Percentiles rank a stretch among this genome's conserved stretches.
phyloP scores from a whole-genome alignment of 495 filamentous ascomycete genomes.

The Hypoxylon lenormandii region DNA sequence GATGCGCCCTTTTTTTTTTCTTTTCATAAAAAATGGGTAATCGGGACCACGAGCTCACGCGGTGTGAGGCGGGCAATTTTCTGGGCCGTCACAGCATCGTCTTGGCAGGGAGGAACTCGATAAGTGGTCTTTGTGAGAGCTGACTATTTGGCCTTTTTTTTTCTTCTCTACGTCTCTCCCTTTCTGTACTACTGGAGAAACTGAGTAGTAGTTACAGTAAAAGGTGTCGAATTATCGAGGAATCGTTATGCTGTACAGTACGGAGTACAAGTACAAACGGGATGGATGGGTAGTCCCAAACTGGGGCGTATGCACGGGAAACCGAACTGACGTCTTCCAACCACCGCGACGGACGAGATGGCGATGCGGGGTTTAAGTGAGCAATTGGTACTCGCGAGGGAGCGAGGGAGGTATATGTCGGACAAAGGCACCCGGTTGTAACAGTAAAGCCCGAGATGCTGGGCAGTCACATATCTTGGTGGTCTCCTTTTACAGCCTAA shows the following conservation, averaged over 20 bases:
- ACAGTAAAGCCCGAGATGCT: constrained; percentile 23
- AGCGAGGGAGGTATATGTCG: constrained; percentile 16
- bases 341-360: constrained; percentile 10
- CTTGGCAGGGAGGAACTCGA: constrained; percentile 24
- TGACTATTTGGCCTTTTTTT: not conserved
- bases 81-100: constrained; percentile 24
- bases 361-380: constrained; percentile 8
- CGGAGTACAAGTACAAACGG: constrained; percentile 30
- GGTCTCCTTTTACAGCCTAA: constrained; percentile 39
- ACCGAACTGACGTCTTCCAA: constrained; percentile 8
- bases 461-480: constrained; percentile 34
- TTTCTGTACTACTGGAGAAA: constrained; percentile 16
- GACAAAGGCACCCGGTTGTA: constrained; percentile 24
- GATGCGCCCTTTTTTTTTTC: constrained; percentile 1
- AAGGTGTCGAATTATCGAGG: constrained; percentile 22
- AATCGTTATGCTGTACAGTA: constrained; percentile 21
- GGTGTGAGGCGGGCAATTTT: constrained; percentile 5
- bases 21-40: not conserved
- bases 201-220: not conserved
- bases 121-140: constrained; percentile 17
- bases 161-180: constrained; percentile 7
- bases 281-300: constrained; percentile 18
- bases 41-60: constrained; percentile 5
- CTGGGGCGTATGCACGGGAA: constrained; percentile 14
- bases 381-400: constrained; percentile 12